Conservation (phyloP, 495 filamentous ascomycete species). For the Barbatosphaeria neglecta region DNA sequence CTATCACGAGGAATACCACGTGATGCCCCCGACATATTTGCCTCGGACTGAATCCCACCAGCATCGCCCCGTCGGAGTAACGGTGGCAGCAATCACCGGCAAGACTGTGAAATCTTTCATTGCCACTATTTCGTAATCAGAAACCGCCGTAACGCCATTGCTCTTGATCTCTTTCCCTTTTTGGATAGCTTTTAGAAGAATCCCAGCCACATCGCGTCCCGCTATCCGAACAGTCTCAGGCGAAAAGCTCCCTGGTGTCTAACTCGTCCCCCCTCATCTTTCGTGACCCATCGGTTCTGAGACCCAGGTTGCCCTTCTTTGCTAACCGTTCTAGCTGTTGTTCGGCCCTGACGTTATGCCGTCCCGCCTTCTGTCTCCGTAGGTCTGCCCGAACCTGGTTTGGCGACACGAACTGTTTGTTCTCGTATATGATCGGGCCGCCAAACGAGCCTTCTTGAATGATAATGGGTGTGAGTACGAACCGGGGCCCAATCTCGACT, state of each 20-base stretch:
- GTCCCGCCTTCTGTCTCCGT: constrained; percentile 58
- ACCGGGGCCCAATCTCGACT: constrained; percentile 89
- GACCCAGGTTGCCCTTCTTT: constrained; percentile 64
- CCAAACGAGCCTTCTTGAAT: constrained; percentile 94
- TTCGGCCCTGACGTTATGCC: constrained; percentile 63
- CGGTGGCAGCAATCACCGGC: background rate
- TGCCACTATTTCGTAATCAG: no score
- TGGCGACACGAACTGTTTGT: constrained; percentile 93
- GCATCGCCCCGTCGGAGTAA: no score
- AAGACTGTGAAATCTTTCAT: background rate
- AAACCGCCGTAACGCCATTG: no score
- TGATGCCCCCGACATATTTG: background rate
- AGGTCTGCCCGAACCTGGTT: constrained; percentile 85
- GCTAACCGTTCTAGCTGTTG: constrained; percentile 56
- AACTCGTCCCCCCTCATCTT: constrained; percentile 54
- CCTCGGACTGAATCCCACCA: background rate
- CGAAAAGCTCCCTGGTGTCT: constrained; percentile 74
- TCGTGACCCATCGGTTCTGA: constrained; percentile 52
- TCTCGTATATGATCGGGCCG: constrained; percentile 95
- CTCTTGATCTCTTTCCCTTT: no score
- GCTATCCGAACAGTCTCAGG: constrained; percentile 29
- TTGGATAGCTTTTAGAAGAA: background rate
- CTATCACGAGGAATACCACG: background rate
- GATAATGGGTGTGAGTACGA: constrained; percentile 90
- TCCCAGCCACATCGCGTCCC: background rate